Base-by-base conservation (phyloP, 192 early-diverging fungal species). In the Dispira simplex region DNA sequence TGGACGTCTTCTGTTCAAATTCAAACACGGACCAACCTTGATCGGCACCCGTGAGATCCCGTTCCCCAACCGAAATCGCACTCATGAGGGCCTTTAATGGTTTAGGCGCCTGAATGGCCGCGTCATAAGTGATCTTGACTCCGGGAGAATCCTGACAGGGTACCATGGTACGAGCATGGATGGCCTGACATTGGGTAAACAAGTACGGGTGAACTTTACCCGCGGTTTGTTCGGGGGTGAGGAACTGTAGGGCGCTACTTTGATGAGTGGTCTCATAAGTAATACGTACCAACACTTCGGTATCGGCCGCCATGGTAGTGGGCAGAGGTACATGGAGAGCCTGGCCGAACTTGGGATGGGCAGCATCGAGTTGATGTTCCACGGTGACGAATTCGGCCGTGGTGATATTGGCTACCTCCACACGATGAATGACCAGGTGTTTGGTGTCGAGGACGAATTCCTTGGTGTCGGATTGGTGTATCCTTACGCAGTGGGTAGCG, bases 111-210 rank as follows among this genome's bases (percentile, higher is more conserved):
- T 75, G 77, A 47, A 99, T 79, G 39, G 79, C 75, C 18, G 95
- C 93, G n/a, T 80, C 81, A 71, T 97, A 90, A 52, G 88, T 90
- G 43, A 91, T 70, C 83, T 98, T 98, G 70, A 91, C 78, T 8
- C 80, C 76, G 32, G 91, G 91, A 44, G 86, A 79, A 68, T 93
- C 92, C 79, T 91, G 90, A 70, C 91, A 92, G 25, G 97, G 97
- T 13, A 89, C 67, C 63, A 99, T 68, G 49, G 87, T 86, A 52
- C 97, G 86, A 11, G 93, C 97, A 64, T 97, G 93, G 66, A 99
- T 97, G 25, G 81, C 83, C 74, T 99, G 89, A 77, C 97, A 95
- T 73, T 98, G 96, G 46, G 92, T 91, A 71, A 98, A 98, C 48
- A 98, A 73, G 70, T 98, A 99, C 21, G 97, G 97, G 64, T 91